Conservation (phyloP, 2,329 filamentous ascomycete species). For the Ceratocystiopsis minuta region DNA sequence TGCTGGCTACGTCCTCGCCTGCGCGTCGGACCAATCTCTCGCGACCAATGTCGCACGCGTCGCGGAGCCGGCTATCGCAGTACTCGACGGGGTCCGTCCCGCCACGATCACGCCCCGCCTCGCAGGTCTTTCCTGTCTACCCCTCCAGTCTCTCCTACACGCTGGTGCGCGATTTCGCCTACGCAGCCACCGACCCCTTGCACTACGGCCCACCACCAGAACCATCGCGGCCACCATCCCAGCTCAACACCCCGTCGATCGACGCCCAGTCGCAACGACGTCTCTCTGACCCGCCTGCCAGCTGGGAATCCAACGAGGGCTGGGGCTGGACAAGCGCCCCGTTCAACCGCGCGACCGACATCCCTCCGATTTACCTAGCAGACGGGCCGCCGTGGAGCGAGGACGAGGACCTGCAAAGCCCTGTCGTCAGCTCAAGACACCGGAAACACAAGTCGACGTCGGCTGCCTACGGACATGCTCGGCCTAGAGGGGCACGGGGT, state of each 20-base stretch:
- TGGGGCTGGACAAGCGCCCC: slow-evolving; percentile 33
- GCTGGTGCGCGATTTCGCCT: slow-evolving; percentile 92
- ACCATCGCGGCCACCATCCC: slow-evolving; percentile 50
- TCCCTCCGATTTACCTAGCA: slow-evolving; percentile 67
- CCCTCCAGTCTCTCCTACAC: slow-evolving; percentile 75
- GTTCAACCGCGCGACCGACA: slow-evolving; percentile 46
- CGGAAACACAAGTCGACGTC: slow-evolving; percentile 65
- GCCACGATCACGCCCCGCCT: slow-evolving; percentile 58
- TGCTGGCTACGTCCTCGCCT: slow-evolving; percentile 36
- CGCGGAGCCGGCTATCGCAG: slow-evolving; percentile 66
- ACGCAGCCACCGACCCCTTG: slow-evolving; percentile 62
- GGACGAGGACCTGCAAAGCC: slow-evolving; percentile 86
- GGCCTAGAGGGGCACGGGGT: too few relatives aligned
- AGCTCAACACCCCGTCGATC: slow-evolving; percentile 68
- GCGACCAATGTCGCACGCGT: slow-evolving; percentile 56
- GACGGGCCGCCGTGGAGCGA: slow-evolving; percentile 89
- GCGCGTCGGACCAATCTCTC: slow-evolving; percentile 41
- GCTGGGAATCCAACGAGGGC: slow-evolving; percentile 47
- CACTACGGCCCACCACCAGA: slow-evolving; percentile 87
- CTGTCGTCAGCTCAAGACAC: slow-evolving; percentile 69
- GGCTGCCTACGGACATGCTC: slow-evolving; percentile 23
- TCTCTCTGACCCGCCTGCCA: slow-evolving; percentile 63
- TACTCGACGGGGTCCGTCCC: slow-evolving; percentile 57
- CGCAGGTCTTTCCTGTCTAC: slow-evolving; percentile 67
- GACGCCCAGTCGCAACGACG: slow-evolving; percentile 43